Evolutionary conservation across 2,329 filamentous ascomycete species (phyloP), one percentile per base, ranked within the genome.

Genomic region (Claviceps capensis): DNA sequence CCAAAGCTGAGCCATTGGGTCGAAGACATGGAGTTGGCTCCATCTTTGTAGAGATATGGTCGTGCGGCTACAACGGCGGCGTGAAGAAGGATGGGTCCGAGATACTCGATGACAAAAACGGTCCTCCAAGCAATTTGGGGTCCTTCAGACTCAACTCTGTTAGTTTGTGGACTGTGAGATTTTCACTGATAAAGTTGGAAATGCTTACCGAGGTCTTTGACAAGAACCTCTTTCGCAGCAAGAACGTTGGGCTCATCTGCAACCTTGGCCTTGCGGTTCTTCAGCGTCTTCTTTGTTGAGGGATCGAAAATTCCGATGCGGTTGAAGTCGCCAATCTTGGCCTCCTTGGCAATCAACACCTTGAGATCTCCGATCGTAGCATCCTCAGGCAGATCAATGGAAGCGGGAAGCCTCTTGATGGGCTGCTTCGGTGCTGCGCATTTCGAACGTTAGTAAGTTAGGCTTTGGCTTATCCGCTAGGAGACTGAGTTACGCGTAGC

Each of bases 21-120:
- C 73, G 71, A 65, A 64, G 78, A 72, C 76, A 93, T 62, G 64
- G 72, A 62, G 61, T 67, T 65, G 60, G 72, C 63, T 57, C 64
- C 64, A 57, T 64, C 64, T 54, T 70, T 68, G 64, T 77, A 71
- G 55, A 73, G 73, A 66, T 85, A 82, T 23, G 85, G 81, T 48
- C 89, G 86, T 52, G 86, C 73, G 59, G 78, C 82, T 67, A 89
- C 72, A 65, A 84, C 75, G 60, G 87, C 73, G 45, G 81, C 79
- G 72, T 96, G 90, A 71, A 97, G 86, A 62, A 96, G 70, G 62
- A 97, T 78, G 5, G 93, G 93, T 4, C 93, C 93, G 58, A 93
- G 71, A 69, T 98, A 98, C 71, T 98, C 93, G 72, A 96, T 83
- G 56, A 96, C 72, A 75, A 91, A 98, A 67, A 97, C 91, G 55